Conservation (phyloP, 306 rosid genomes). For the Prinsepia uniflora region DNA sequence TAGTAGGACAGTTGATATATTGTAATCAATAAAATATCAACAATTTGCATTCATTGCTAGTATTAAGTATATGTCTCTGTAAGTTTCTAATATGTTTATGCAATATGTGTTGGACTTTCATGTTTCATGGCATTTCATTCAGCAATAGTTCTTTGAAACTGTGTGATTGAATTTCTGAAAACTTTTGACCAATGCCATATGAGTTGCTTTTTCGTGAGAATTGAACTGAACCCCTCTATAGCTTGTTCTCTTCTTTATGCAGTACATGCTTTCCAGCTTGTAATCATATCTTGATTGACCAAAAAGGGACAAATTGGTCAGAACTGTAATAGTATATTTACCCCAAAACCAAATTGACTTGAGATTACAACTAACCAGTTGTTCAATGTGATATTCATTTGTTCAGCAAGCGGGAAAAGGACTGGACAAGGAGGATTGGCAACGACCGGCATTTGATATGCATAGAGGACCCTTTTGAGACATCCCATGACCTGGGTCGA, state of each 20-base stretch:
- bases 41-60: neutral
- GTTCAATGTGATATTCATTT: slow-evolving; percentile 7
- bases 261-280: neutral
- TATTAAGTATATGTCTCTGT: neutral
- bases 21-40: neutral
- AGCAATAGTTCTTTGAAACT: neutral
- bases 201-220: neutral
- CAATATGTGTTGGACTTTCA: neutral
- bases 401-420: slow-evolving; percentile 76
- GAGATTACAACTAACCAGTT: neutral
- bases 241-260: neutral
- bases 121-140: neutral
- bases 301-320: neutral
- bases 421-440: slow-evolving; percentile 95
- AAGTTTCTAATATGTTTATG: no score
- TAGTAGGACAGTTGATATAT: neutral
- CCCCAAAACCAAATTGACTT: neutral
- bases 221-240: neutral
- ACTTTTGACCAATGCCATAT: neutral
- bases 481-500: slow-evolving; percentile 89
- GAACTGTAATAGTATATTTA: neutral
- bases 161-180: neutral
- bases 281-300: neutral
- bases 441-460: slow-evolving; percentile 93
- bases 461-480: slow-evolving; percentile 96